Percentiles rank a stretch among this genome's conserved stretches.
phyloP scores from a whole-genome alignment of 1,139 yeast species.

The Lodderomyces orthopsilosis region DNA sequence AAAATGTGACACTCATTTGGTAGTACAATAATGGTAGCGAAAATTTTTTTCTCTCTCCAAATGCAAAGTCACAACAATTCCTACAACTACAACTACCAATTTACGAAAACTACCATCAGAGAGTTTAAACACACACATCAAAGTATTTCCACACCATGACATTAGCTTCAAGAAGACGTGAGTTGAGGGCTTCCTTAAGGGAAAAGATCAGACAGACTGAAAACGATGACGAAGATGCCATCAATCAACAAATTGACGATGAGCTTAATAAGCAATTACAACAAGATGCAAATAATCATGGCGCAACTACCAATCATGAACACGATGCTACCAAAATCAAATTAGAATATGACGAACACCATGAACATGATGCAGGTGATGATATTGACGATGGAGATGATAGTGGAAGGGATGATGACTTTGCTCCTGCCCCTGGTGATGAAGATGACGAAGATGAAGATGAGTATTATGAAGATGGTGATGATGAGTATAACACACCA shows the following conservation, averaged over 20 bases:
- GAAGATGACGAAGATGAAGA: constrained; percentile 10
- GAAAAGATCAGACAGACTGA: constrained; percentile 8
- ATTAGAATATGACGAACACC: constrained; percentile 1
- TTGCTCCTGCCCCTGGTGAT: constrained; percentile 8
- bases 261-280: constrained; percentile 2
- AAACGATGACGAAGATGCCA: constrained; percentile 9
- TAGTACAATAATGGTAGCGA: not conserved
- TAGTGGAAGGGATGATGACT: constrained; percentile 9
- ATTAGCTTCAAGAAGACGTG: constrained; percentile 15
- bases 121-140: not conserved
- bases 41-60: not conserved
- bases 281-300: not conserved
- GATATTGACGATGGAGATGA: constrained; percentile 6
- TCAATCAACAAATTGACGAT: constrained; percentile 5
- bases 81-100: not conserved
- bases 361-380: not conserved
- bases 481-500: not conserved
- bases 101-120: not conserved
- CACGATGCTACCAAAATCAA: constrained; percentile 12
- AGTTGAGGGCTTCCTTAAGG: constrained; percentile 13
- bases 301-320: constrained; percentile 6
- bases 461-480: constrained; percentile 12
- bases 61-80: not conserved
- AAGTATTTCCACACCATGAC: constrained; percentile 7
- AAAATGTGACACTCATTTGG: not conserved